phyloP scores from a whole-genome alignment of 2,329 filamentous ascomycete genomes.

The Teratosphaeria zuluensis region DNA sequence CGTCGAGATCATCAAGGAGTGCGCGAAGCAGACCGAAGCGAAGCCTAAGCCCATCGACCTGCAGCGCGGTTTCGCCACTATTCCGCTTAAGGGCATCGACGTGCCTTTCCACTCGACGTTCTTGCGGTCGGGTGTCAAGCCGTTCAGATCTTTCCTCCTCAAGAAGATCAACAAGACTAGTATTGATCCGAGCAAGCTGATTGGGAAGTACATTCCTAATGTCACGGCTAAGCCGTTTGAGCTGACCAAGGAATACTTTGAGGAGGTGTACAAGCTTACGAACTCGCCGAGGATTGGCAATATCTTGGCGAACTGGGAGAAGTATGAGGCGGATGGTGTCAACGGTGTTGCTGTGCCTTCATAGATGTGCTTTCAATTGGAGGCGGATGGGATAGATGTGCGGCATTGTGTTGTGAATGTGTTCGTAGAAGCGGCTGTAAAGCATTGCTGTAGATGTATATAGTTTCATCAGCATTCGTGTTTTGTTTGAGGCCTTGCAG shows the following conservation, averaged over 20 bases:
- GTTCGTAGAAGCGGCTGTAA: neutral
- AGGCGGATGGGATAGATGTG: neutral
- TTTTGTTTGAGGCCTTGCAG: neutral
- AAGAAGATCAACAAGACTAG: constrained; percentile 99
- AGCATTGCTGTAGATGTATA: neutral
- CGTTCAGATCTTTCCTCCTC: constrained; percentile 93
- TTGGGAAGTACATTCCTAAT: constrained; percentile 99
- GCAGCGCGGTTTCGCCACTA: constrained; percentile 91
- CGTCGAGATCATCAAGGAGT: constrained; percentile 81
- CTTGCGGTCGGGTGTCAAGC: constrained; percentile 94
- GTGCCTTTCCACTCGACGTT: constrained; percentile 99
- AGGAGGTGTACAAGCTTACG: constrained; percentile 93
- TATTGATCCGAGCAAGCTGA: constrained; percentile 90
- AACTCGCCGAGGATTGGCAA: constrained; percentile 68
- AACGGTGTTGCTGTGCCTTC: constrained; percentile 17
- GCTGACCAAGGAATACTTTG: constrained; percentile 96
- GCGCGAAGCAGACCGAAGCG: constrained; percentile 72
- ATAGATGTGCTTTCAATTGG: constrained; percentile 12
- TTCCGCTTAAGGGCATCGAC: constrained; percentile 92
- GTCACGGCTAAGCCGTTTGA: constrained; percentile 94
- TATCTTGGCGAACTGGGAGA: constrained; percentile 66
- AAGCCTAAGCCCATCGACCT: constrained; percentile 85
- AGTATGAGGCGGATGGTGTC: constrained; percentile 34
- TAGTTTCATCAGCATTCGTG: neutral
- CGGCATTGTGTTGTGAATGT: neutral